Conservation (phyloP, 306 rosid genomes). For the Quercus wislizeni region DNA sequence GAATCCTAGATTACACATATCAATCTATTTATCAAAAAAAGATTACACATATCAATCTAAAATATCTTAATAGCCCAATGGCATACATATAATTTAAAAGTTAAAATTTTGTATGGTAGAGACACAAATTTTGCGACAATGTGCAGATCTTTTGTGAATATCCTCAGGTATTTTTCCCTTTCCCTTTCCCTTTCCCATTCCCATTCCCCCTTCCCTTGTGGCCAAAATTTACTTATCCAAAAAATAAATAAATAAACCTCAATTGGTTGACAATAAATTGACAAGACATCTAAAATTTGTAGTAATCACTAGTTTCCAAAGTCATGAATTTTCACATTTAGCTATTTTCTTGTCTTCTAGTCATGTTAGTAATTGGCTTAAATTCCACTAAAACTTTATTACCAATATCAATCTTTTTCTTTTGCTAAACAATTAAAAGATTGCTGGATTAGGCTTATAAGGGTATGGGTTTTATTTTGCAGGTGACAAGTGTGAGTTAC, state of each 20-base stretch:
- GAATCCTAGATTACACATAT: neutral
- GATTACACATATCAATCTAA: neutral
- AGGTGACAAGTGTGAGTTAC: constrained; percentile 96
- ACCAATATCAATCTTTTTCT: too few relatives aligned
- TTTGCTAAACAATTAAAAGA: too few relatives aligned
- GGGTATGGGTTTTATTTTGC: constrained; percentile 12
- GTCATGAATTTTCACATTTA: neutral
- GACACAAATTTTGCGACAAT: neutral
- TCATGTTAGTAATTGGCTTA: neutral
- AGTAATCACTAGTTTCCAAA: neutral
- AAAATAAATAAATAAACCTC: too few relatives aligned
- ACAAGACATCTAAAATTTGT: neutral
- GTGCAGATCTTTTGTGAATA: neutral
- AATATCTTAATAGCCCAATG: neutral
- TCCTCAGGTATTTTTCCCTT: neutral
- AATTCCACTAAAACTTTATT: too few relatives aligned
- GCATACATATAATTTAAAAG: neutral
- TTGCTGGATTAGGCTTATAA: too few relatives aligned
- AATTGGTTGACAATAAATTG: neutral
- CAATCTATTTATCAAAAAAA: too few relatives aligned
- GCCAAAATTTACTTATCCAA: too few relatives aligned
- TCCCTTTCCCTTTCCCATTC: too few relatives aligned
- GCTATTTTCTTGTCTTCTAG: neutral
- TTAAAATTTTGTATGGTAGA: neutral
- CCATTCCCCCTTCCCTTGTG: too few relatives aligned